Evolutionary conservation across 2,329 filamentous ascomycete species (phyloP).

Genomic region (Fusarium duplospermum): DNA sequence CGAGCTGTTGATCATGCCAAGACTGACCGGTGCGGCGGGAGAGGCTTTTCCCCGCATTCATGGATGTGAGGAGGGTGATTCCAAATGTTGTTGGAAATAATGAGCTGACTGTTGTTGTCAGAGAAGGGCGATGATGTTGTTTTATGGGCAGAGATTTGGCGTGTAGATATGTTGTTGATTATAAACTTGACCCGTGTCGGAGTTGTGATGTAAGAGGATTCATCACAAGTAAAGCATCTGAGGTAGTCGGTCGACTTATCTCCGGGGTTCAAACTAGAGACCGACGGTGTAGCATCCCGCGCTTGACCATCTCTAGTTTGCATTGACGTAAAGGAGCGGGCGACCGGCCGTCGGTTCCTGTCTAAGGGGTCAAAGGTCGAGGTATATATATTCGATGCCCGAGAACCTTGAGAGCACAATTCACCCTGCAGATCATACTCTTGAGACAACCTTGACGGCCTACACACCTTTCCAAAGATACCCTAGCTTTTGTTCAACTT

Average conservation of each 20-base stretch:
- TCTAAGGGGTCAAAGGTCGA: neutral
- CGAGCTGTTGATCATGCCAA: neutral
- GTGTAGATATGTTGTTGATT: neutral
- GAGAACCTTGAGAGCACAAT: conserved; percentile 39
- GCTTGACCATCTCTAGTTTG: neutral
- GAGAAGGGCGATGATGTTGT: neutral
- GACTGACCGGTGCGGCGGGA: neutral
- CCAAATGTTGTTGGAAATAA: neutral
- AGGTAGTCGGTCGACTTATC: neutral
- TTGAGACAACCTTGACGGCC: conserved; percentile 31
- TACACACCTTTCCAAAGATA: conserved; percentile 12
- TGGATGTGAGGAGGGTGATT: neutral
- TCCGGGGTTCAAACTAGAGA: conserved; percentile 4
- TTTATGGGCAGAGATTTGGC: neutral
- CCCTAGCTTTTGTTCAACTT: conserved; percentile 9
- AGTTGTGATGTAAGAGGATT: neutral
- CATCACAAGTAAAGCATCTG: neutral
- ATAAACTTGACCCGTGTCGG: neutral
- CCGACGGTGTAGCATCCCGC: neutral
- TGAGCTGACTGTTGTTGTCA: neutral
- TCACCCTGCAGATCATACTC: conserved; percentile 21
- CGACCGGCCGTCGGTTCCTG: neutral
- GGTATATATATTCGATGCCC: conserved; percentile 35
- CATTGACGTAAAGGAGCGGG: conserved; percentile 3
- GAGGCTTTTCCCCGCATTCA: conserved; percentile 1